Base-by-base conservation (phyloP, 129 eudicot species). In the Artemisia tridentata region DNA sequence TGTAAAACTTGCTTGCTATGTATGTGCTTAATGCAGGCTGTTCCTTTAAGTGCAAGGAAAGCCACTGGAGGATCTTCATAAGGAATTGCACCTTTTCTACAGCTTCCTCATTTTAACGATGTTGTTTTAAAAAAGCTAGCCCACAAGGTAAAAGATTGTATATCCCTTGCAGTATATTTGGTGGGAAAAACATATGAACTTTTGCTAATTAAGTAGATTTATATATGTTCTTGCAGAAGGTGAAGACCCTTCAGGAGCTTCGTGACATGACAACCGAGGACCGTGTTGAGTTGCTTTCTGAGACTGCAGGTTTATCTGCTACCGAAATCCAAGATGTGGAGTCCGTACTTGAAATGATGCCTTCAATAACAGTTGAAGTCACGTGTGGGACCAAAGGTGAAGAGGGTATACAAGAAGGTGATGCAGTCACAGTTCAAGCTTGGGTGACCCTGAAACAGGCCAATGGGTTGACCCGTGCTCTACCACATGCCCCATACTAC, bases 351-450 rank as follows among this genome's bases (percentile, higher is more conserved):
- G 86, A 84, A 56, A 88, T 87, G 82, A 83, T 93, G 84, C 98
- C 98, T 49, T 78, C 84, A 59, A 53, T 88, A 21, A 68, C 92
- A 54, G 72, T 93, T 20, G 90, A 93, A 63, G 84, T 87, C 43
- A 85, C 82, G n/a, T 87, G 96, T 20, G 95, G 78, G 72, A 93
- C 98, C 8, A 95, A 87, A 86, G 98, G 98, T 38, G 98, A 93
- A 78, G 95, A 93, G 70, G 95, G 85, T n/a, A 84, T 93, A 68
- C 98, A 93, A 71, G 98, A 89, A 75, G 98, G 98, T 3, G 98
- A 93, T 46, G 68, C 85, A 4, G 96, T 93, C 67, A 87, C 98
- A 1, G 57, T 87, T 31, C 96, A 87, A 50, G 86, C 96, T 14
- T 93, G 98, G 98, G 88, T 89, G 51, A 82, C 73, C 57, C 75